These are phyloP conservation scores for Malassezia caprae DNA, from an alignment of 1,284 basidiomycete species.

Conservation along the genomic window DNA sequence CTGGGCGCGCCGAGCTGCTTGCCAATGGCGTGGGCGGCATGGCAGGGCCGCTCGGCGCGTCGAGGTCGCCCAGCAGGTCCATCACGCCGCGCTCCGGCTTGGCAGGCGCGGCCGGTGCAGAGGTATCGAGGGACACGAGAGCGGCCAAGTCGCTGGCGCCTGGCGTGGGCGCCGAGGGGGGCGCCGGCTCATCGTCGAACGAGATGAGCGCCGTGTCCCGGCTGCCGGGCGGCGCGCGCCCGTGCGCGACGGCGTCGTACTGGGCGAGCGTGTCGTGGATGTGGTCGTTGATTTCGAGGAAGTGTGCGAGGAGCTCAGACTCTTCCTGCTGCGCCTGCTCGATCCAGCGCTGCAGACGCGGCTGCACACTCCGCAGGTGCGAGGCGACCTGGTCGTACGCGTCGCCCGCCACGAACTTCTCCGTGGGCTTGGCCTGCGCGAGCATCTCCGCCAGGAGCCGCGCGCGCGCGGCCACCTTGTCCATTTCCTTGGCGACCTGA, in stretches of 20 bases:
- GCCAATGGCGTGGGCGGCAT: not conserved
- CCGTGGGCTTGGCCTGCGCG: constrained; percentile 73
- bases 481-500: constrained; percentile 78
- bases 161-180: not conserved
- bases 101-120: not conserved
- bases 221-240: constrained; percentile 59
- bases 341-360: constrained; percentile 96
- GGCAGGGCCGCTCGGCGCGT: not conserved
- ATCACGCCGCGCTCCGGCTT: not conserved
- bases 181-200: constrained; percentile 28
- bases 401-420: constrained; percentile 60
- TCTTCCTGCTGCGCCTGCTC: constrained; percentile 74
- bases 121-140: constrained; percentile 16
- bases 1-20: constrained; percentile 19
- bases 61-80: constrained; percentile 14
- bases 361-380: constrained; percentile 71
- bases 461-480: constrained; percentile 87
- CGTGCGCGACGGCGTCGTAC: constrained; percentile 81
- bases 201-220: constrained; percentile 52
- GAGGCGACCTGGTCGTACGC: constrained; percentile 91
- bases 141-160: constrained; percentile 39
- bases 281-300: constrained; percentile 91
- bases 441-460: constrained; percentile 91
- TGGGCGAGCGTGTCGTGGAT: constrained; percentile 84
- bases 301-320: constrained; percentile 65